Percentiles rank a stretch among this genome's conserved stretches.
phyloP scores from a whole-genome alignment of 2,329 filamentous ascomycete species.

The Lecanicillium sp. region DNA sequence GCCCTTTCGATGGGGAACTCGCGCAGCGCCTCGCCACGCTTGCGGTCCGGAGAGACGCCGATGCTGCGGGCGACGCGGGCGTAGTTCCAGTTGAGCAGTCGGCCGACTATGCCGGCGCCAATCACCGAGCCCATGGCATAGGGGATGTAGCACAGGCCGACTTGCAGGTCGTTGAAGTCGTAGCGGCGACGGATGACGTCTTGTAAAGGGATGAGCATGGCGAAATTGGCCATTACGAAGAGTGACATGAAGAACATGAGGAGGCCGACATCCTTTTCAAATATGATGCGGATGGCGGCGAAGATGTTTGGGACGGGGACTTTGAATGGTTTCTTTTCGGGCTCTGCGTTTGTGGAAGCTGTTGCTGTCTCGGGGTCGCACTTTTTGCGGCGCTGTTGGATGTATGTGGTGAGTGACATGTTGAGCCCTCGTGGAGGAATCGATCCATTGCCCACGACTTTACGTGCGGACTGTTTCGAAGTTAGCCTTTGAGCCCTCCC shows the following conservation, averaged over 20 bases:
- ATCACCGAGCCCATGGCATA: slow-evolving; percentile 28
- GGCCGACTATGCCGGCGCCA: slow-evolving; percentile 31
- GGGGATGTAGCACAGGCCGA: slow-evolving; percentile 36
- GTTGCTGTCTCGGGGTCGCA: slow-evolving; percentile 10
- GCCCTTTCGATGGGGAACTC: slow-evolving; percentile 30
- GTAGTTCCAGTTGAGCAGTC: slow-evolving; percentile 55
- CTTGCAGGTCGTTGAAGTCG: slow-evolving; percentile 26
- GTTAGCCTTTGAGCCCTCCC: background rate
- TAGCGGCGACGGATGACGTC: slow-evolving; percentile 24
- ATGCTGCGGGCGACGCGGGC: slow-evolving; percentile 40
- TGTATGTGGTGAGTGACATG: slow-evolving; percentile 11
- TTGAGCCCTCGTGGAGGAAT: slow-evolving; percentile 25
- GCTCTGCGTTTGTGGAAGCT: slow-evolving; percentile 12
- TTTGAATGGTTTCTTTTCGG: slow-evolving; percentile 7
- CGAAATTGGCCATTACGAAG: slow-evolving; percentile 25
- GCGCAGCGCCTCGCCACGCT: slow-evolving; percentile 28
- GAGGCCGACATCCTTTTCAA: slow-evolving; percentile 25
- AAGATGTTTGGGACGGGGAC: slow-evolving; percentile 21
- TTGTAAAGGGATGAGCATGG: slow-evolving; percentile 24
- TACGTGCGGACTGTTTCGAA: slow-evolving; percentile 24
- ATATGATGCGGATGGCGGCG: slow-evolving; percentile 22
- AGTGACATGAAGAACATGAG: slow-evolving; percentile 26
- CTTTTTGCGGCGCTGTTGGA: slow-evolving; percentile 8
- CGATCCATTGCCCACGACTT: slow-evolving; percentile 38
- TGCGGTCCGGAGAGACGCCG: slow-evolving; percentile 39